Conservation (phyloP, 306 rosid species). For the Crotalaria pallida region DNA sequence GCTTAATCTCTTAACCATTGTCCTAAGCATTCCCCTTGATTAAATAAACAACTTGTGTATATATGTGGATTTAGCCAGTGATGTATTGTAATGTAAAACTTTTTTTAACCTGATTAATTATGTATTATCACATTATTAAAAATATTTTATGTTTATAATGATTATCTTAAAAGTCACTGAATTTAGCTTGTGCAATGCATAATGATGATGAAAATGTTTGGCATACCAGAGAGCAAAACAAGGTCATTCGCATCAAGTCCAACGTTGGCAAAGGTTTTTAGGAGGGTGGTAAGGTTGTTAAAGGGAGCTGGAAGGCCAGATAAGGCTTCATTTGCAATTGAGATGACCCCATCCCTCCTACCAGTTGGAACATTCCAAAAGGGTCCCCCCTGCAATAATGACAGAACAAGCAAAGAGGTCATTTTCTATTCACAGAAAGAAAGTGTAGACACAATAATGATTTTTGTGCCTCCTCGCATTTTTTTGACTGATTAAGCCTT, state of each 20-base stretch:
- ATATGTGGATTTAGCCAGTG: no score
- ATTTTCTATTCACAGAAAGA: not conserved
- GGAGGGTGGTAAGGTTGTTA: constrained; percentile 51
- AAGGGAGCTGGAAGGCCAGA: constrained; percentile 56
- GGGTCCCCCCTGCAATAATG: constrained; percentile 77
- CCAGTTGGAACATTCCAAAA: constrained; percentile 88
- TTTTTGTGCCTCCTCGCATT: not conserved
- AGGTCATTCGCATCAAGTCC: constrained; percentile 74
- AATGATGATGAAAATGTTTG: not conserved
- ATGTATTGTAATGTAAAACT: no score
- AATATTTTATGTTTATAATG: no score
- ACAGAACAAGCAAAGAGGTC: constrained; percentile 1
- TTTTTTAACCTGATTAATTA: no score
- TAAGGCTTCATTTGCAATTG: constrained; percentile 35
- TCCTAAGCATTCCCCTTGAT: no score
- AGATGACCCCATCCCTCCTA: constrained; percentile 67
- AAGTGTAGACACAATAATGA: not conserved
- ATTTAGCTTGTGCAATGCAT: not conserved
- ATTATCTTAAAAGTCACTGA: not conserved
- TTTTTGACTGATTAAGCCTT: not conserved
- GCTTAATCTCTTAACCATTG: no score
- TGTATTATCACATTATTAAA: no score
- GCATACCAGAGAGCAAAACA: constrained; percentile 68
- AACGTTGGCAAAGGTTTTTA: constrained; percentile 34
- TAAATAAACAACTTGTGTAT: no score